Percentiles rank a stretch among this genome's conserved stretches.
Conservation (phyloP, 345 rosid genomes). For the Eucalyptus curtisii region DNA sequence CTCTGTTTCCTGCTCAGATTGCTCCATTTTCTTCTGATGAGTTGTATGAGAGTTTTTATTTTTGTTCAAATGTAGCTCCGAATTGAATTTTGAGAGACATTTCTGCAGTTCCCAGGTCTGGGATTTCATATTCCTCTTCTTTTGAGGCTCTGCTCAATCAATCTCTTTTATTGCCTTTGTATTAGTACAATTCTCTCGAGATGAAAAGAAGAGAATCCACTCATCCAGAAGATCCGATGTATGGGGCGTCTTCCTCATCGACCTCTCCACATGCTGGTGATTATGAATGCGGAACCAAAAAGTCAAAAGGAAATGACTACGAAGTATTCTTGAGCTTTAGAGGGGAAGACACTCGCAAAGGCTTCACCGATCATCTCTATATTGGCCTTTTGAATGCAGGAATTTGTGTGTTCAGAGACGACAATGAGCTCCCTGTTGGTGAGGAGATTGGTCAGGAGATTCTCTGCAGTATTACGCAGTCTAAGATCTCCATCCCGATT, state of each 20-base stretch:
- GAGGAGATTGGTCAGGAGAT: background rate
- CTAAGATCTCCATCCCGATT: background rate
- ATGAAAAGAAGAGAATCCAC: background rate
- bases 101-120: background rate
- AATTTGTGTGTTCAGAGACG: rapidly evolving
- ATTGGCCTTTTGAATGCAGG: rapidly evolving
- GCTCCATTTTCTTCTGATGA: background rate
- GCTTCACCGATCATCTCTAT: background rate
- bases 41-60: background rate
- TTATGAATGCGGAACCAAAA: background rate
- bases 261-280: background rate
- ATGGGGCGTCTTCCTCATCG: background rate
- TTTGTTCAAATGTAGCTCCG: background rate
- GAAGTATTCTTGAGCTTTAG: background rate
- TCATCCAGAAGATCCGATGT: background rate
- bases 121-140: background rate
- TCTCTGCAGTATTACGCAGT: rapidly evolving
- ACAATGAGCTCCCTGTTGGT: background rate
- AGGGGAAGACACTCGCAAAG: background rate
- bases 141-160: background rate
- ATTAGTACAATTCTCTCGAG: background rate
- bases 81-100: background rate
- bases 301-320: background rate
- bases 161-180: background rate
- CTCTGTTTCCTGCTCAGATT: background rate